Evolutionary conservation across 2,329 filamentous ascomycete species (phyloP), one percentile per base, ranked within the genome.

Genomic region (Fusarium sublunatum): DNA sequence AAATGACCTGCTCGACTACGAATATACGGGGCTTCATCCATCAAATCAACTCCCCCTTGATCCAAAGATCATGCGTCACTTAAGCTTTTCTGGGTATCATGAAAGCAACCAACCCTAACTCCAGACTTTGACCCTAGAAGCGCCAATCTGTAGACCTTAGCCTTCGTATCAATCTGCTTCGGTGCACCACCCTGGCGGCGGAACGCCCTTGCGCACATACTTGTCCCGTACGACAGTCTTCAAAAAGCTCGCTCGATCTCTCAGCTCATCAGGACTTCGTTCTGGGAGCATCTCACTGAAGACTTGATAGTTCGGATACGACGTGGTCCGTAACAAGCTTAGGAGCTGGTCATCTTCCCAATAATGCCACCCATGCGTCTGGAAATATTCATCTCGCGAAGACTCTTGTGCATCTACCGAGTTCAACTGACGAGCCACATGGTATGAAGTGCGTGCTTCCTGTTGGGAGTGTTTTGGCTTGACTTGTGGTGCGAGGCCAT

Each of bases 301-400:
- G 19, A 51, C 51, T 3, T 44, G 22, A 3, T 60, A 44, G 13
- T 67, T 49, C 2, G 62, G 68, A 29, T 59, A 44, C 13, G 44
- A 44, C 1, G 55, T 49, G 19, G 59, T 66, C 15, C 70, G 65
- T 22, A 74, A 68, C 51, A 58, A 39, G 24, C 44, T 54, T 9
- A 74, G 51, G 13, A 74, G 58, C n/a, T 28, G 45, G 2, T 72
- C 63, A 51, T 74, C 72, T 50, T 74, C 72, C 53, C 56, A 55
- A 35, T 59, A 47, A 26, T 60, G 31, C 72, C 72, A 74, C 8
- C 69, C 69, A 25, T 73, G 43, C 38, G 55, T 58, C 24, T 64
- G 43, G 24, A 58, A 64, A 29, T 74, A 73, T 8, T 44, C 40
- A 9, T 60, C 61, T 4, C 28, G 38, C 7, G 31, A 25, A 11